Base-by-base conservation (phyloP, 129 eudicot species). In the Solidago caesia region DNA sequence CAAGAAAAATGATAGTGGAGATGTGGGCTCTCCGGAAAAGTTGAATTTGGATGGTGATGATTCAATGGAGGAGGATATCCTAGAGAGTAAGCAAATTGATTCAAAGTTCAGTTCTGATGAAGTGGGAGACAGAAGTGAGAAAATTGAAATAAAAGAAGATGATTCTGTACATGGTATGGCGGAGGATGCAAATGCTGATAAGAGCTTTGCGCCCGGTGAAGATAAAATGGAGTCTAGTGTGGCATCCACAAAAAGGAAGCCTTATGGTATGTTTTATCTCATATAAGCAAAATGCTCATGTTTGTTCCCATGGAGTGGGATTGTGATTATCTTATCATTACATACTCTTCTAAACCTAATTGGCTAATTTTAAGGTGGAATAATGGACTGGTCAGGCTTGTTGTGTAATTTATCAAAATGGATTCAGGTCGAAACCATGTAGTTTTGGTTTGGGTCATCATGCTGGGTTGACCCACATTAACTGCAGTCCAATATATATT, bases 41-140 rank as follows among this genome's bases (percentile, higher is more conserved):
- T 71, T 89, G 16, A 85, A 82, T 77, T 71, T 92, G 62, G 97
- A 89, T 56, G 88, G 88, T 48, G 91, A 92, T 71, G 93, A 92
- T 67, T 92, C 89, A 14, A 83, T 85, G 88, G 89, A 89, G 44
- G 91, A 89, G 77, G 94, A 89, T 87, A 74, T 64, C 2, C 60
- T 74, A 60, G 90, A 87, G 68, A 84, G 87, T 64, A 93, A 88
- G 79, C 92, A 88, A 46, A 51, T 81, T 33, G 95, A 88, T 66
- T 79, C 83, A 26, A 86, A 76, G 62, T 77, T 81, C 9, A 44
- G 68, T 48, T 84, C 80, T 73, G 77, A 70, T 69, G 87, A 76
- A 55, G 49, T 76, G 13, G 71, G 61, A n/a, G 86, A 71, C 67
- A 57, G 16, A 79, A 68, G 58, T 64, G 87, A 70, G 62, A 85